Evolutionary conservation across 2,329 filamentous ascomycete genomes (phyloP), one percentile per base, ranked within the genome.

Genomic region (Diaporthe sp.): DNA sequence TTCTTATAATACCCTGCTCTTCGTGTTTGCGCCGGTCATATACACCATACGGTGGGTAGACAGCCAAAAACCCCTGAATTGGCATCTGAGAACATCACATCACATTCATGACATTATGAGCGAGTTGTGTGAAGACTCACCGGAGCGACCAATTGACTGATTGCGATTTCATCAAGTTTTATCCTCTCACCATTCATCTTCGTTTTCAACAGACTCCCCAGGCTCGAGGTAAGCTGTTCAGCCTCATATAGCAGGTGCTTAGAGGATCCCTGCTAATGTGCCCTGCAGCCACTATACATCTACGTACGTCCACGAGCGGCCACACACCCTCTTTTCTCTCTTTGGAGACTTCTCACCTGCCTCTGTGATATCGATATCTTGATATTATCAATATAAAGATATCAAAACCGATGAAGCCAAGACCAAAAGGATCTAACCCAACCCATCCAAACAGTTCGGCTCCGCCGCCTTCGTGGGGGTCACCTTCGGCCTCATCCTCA

Each of bases 391-490:
- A 20, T 39, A 13, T 17, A 10, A 22, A 44, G 9, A 17, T 13
- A 47, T 34, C 20, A 39, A 55, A 4, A 28, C 10, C n/a, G 15
- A 20, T 3, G 37, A 22, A 34, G 15, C 9, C 34, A 51, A 42
- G 31, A 53, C 17, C 25, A n/a, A 15, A 85, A 10, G 79, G 88
- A 58, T 88, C 87, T 80, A 88, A 89, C 80, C 93, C 88, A 80
- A 15, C 10, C 20, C n/a, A 15, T 47, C 74, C 58, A 75, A n/a
- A 72, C 73, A 88, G 86, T 86, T 95, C 63, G 92, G 91, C 67
- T 88, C 92, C 34, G 94, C 94, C 10, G 88, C 90, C 44, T 83
- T 94, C 25, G 87, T 95, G 71, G 94, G 94, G n/a, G 84, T 92
- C 71, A 70, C 90, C 15, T 86, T 92, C 39, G 94, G 94, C 71